These are phyloP conservation scores for Aspergillus fijiensis DNA, from an alignment of 2,329 filamentous ascomycete species.

Conservation along the genomic window DNA sequence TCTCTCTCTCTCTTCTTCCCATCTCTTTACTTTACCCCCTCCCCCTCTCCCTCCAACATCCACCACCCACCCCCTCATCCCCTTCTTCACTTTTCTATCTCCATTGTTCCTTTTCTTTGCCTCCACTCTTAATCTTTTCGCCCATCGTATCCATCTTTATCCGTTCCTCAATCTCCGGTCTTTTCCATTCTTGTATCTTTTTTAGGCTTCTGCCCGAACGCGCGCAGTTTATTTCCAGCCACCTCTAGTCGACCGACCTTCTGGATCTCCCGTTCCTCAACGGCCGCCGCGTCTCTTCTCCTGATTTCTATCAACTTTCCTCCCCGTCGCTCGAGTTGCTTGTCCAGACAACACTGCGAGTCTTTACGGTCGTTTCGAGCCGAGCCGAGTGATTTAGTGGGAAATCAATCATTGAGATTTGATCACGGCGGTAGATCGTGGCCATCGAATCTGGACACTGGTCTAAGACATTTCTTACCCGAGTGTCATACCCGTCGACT, in stretches of 20 bases:
- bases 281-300: slow-evolving; percentile 8
- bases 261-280: slow-evolving; percentile 31
- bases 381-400: slow-evolving; percentile 17
- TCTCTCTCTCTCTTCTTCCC: slow-evolving; percentile 27
- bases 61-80: slow-evolving; percentile 16
- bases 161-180: slow-evolving; percentile 12
- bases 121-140: not conserved
- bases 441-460: slow-evolving; percentile 15
- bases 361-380: slow-evolving; percentile 22
- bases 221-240: slow-evolving; percentile 38
- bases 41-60: slow-evolving; percentile 18
- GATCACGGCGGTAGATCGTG: slow-evolving; percentile 18
- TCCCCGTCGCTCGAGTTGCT: slow-evolving; percentile 21
- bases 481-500: not conserved
- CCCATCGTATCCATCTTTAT: slow-evolving; percentile 14
- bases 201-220: slow-evolving; percentile 24
- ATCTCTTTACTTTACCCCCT: slow-evolving; percentile 20
- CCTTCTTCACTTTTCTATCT: not conserved
- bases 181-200: slow-evolving; percentile 23
- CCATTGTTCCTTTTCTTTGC: slow-evolving; percentile 16
- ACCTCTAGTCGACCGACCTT: slow-evolving; percentile 32
- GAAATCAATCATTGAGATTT: slow-evolving; percentile 17
- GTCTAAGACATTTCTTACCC: slow-evolving; percentile 13
- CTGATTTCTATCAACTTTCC: slow-evolving; percentile 15
- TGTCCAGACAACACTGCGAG: slow-evolving; percentile 22